Base-by-base conservation (phyloP, 108 stramenopile genomes). In the Epipyxis sp. region DNA sequence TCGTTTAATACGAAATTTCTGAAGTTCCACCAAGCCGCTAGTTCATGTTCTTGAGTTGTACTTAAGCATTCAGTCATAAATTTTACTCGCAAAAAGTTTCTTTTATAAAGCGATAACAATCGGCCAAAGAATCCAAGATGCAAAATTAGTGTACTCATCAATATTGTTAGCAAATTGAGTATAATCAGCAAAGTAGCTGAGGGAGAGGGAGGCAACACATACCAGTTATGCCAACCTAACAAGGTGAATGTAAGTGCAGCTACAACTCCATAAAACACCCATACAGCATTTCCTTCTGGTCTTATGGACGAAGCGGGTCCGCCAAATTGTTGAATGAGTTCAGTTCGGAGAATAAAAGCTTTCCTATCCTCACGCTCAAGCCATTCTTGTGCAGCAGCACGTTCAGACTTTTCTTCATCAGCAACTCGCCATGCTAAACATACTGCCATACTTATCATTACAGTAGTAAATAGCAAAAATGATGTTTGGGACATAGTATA, bases 101-200 rank as follows among this genome's bases (percentile, higher is more conserved):
- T 77, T 41, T 41, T 43, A 69, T 83, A 83, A 35, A 83, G 82
- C 34, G 82, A 78, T 40, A 83, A 65, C 34, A 83, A 59, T 29
- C 82, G 61, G 0, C 82, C 82, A 78, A 81, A 80, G 81, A 83
- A 83, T 46, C 82, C 82, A 27, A 83, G 76, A 45, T 83, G 82
- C 16, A 83, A 81, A 40, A 83, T 79, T 39, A 83, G 77, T 69
- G 78, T 80, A 76, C 77, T 83, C 68, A 80, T 72, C 62, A 82
- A 25, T 25, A 80, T 82, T 27, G 78, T 82, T 37, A 81, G 69
- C n/a, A 83, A 62, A 81, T 83, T 82, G 1, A 80, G 80, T 35
- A 34, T 43, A 25, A 83, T 79, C n/a, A 83, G 40, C 41, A 83
- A 42, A 16, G 40, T 79, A 34, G 69, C 77, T 6, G 59, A 42